Evolutionary conservation across 2,329 filamentous ascomycete genomes (phyloP), one percentile per base, ranked within the genome.

Genomic region (Curvularia lunata): DNA sequence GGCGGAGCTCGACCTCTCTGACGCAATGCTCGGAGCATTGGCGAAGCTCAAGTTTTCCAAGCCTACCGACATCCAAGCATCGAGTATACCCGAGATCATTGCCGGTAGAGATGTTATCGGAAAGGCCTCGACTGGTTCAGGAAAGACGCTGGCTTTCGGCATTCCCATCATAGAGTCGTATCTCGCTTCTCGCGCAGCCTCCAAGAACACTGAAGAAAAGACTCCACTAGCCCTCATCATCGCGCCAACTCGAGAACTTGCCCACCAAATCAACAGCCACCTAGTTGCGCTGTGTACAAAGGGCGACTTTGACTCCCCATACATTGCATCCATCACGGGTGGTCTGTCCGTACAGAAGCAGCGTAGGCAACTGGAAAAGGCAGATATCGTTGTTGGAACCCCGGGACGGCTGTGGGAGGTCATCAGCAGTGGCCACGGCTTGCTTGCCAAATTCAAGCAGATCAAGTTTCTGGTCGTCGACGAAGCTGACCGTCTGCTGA

Each of bases 311-410:
- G 84, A 80, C 3, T 75, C 79, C 38, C 84, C 84, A 2, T 78
- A 75, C 13, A 82, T 97, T n/a, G 92, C 91, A 50, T 92, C 94
- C 0, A 84, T 99, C 6, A 99, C 94, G 0, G 95, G 95, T 67
- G 95, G 95, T 40, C 78, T 99, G 30, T 96, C 95, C 2, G 85
- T 97, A n/a, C 89, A 95, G 64, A 99, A 99, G 78, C 95, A 99
- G 74, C 90, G 96, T 71, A 86, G 95, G 47, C 87, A 94, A 70
- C 79, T 99, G 23, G 85, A 88, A 46, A 88, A 88, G 69, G 94
- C 94, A 2, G 92, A 99, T 70, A 91, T 99, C 48, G 87, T 99
- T n/a, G 86, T 99, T 54, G 94, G 88, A 49, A 97, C 95, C 0
- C 95, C 95, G 0, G 95, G 95, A 23, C 87, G 95, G 59, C 77